Base-by-base conservation (phyloP, 352 stramenopile genomes). In the Phytophthora vignae region DNA sequence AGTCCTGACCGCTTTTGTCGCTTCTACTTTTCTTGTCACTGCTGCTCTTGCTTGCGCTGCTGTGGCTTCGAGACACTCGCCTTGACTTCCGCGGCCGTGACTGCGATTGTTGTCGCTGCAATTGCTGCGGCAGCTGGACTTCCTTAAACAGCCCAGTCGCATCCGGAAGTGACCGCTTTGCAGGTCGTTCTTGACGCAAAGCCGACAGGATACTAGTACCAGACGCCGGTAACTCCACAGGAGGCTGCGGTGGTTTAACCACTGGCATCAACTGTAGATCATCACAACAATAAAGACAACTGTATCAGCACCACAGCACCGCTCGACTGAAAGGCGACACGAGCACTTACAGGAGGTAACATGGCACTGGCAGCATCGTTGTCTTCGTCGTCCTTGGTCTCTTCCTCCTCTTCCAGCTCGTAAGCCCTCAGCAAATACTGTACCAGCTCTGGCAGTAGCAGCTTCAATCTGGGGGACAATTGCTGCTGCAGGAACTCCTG, bases 401-500 rank as follows among this genome's bases (percentile, higher is more conserved):
- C 17, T 49, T 77, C 50, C 8, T 87, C 77, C 10, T 91, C 87
- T 12, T 75, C 71, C 25, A 94, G 77, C 29, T 96, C 90, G 21
- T 92, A 93, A 7, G 55, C 55, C 9, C 73, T 75, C 22, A 86
- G 70, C 21, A 95, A 61, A 61, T 79, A 83, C 14, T 69, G 69
- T 46, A 94, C 68, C 10, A 93, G 62, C 22, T 81, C 63, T 4
- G 88, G 87, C 3, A 92, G 11, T 9, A 84, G 55, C 4, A 64
- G 21, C 21, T 81, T 59, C 5, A 96, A 73, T 56, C 71, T 77
- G 2, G 67, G 71, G 25, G 79, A 72, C 3, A 96, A 58, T 14
- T 87, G 64, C 8, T 83, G 76, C 50, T 88, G 55, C 4, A 96
- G 55, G 31, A 95, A 92, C 12, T 82, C 57, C 38, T 92, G 84